phyloP scores from a whole-genome alignment of 805 yeast species.

The Candida boleticola region DNA sequence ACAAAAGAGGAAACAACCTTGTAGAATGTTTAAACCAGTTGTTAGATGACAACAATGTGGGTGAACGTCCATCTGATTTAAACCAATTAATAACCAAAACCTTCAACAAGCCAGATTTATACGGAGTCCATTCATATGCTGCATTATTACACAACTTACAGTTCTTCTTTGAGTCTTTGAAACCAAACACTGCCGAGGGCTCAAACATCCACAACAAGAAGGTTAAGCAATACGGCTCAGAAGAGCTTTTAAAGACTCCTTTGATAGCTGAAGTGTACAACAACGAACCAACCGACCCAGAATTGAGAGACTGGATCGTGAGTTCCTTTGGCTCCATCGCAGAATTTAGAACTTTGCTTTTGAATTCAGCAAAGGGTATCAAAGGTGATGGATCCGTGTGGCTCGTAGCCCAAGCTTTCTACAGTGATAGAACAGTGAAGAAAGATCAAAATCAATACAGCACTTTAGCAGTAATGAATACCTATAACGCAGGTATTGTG shows the following conservation, averaged over 20 bases:
- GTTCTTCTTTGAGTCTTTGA: conserved; percentile 47
- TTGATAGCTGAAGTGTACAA: conserved; percentile 27
- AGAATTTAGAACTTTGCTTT: conserved; percentile 69
- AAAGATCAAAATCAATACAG: conserved; percentile 30
- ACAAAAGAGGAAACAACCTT: conserved; percentile 33
- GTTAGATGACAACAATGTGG: conserved; percentile 26
- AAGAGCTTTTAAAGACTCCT: conserved; percentile 47
- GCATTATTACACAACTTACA: conserved; percentile 48
- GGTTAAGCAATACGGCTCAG: conserved; percentile 12
- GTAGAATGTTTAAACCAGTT: conserved; percentile 33
- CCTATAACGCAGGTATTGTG: conserved; percentile 90
- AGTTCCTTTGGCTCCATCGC: conserved; percentile 72
- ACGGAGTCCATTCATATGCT: conserved; percentile 43
- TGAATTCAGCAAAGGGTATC: conserved; percentile 66
- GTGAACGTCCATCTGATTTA: conserved; percentile 25
- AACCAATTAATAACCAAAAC: conserved; percentile 38
- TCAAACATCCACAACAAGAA: conserved; percentile 8
- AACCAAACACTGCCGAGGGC: conserved; percentile 19
- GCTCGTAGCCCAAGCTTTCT: conserved; percentile 62
- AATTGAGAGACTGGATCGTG: conserved; percentile 47
- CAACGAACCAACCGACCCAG: conserved; percentile 33
- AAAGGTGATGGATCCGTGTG: conserved; percentile 92
- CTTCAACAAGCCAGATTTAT: conserved; percentile 44
- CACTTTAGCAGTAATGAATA: conserved; percentile 65
- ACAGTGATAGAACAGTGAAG: conserved; percentile 17